phyloP scores from a whole-genome alignment of 345 rosid genomes.

The Murraya koenigii region DNA sequence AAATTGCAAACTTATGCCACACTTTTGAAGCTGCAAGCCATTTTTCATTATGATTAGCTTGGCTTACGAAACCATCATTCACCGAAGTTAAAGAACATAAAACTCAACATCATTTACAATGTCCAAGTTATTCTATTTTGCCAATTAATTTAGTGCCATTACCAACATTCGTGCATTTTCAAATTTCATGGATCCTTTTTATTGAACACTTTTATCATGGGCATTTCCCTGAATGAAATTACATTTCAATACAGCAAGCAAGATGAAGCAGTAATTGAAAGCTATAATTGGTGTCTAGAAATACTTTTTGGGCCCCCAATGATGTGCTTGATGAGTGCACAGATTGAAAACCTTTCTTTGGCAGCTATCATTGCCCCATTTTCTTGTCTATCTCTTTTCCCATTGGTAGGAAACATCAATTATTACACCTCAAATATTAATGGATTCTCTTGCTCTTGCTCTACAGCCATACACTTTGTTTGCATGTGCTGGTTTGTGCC shows the following conservation, averaged over 20 bases:
- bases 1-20: too few relatives aligned
- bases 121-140: too few relatives aligned
- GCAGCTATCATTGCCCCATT: conserved; percentile 17
- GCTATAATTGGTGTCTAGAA: conserved; percentile 14
- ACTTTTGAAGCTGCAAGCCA: too few relatives aligned
- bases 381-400: conserved; percentile 18
- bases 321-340: conserved; percentile 32
- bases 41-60: too few relatives aligned
- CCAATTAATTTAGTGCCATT: too few relatives aligned
- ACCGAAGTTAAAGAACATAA: too few relatives aligned
- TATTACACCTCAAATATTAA: conserved; percentile 10
- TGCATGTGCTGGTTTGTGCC: neutral
- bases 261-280: neutral
- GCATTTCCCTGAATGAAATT: too few relatives aligned
- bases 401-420: conserved; percentile 51
- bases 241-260: neutral
- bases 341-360: neutral
- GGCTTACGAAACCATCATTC: too few relatives aligned
- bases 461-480: conserved; percentile 15
- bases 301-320: conserved; percentile 26
- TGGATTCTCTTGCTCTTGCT: conserved; percentile 21
- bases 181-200: too few relatives aligned
- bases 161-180: too few relatives aligned
- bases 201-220: too few relatives aligned
- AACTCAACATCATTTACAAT: too few relatives aligned